phyloP scores from a whole-genome alignment of 2,329 filamentous ascomycete genomes.

The Gremmenia infestans region DNA sequence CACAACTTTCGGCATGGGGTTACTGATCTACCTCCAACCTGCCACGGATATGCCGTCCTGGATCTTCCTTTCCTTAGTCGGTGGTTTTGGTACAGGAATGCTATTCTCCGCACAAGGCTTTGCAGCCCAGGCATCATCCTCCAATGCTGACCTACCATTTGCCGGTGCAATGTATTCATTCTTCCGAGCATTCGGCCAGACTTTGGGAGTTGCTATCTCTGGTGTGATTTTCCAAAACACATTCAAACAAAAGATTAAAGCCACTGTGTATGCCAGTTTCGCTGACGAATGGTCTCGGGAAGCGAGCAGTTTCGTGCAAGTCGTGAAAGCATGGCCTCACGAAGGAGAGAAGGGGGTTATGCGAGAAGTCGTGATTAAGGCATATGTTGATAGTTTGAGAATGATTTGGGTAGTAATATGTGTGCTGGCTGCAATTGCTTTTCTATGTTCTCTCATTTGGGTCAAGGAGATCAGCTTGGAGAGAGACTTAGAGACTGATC shows the following conservation, averaged over 20 bases:
- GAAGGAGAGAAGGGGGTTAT: not conserved
- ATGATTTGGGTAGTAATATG: constrained; percentile 27
- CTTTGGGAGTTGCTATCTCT: constrained; percentile 39
- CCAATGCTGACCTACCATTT: constrained; percentile 51
- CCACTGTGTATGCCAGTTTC: constrained; percentile 10
- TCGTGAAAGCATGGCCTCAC: constrained; percentile 17
- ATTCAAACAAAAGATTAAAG: constrained; percentile 22
- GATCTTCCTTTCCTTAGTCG: constrained; percentile 55
- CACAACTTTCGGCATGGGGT: constrained; percentile 52
- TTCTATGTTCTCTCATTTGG: constrained; percentile 29
- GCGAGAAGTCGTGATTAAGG: constrained; percentile 6
- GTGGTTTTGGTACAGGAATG: constrained; percentile 56
- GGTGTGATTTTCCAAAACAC: constrained; percentile 66
- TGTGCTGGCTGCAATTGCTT: constrained; percentile 15
- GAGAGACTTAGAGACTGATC: constrained; percentile 19
- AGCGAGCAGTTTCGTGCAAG: constrained; percentile 17
- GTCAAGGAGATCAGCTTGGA: constrained; percentile 36
- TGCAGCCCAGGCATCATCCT: constrained; percentile 55
- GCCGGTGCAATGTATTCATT: constrained; percentile 62
- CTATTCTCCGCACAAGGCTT: constrained; percentile 58
- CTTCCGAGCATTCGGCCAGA: constrained; percentile 53
- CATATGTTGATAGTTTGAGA: constrained; percentile 19
- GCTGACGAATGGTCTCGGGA: constrained; percentile 17
- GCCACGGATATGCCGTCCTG: constrained; percentile 48
- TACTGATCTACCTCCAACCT: constrained; percentile 31